A percentile compares a stretch with the other conserved stretches of the same genome.
Conservation (phyloP, 2,329 filamentous ascomycete genomes). For the Penicillium sp. region DNA sequence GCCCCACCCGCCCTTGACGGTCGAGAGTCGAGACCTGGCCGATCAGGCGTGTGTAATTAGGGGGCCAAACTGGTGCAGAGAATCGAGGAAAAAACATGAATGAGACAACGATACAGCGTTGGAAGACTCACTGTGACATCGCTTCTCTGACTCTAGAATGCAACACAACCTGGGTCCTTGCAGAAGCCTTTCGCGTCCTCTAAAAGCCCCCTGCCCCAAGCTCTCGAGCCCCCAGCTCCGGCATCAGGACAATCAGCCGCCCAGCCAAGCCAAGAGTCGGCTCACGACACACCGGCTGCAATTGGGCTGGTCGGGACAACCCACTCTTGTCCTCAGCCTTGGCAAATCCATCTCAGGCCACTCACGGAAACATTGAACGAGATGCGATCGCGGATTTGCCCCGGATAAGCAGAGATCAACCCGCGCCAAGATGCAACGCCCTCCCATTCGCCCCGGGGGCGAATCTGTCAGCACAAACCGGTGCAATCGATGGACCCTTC, state of each 20-base stretch:
- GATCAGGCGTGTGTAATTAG: no score
- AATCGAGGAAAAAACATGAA: no score
- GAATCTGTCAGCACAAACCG: background rate
- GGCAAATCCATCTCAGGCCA: slow-evolving; percentile 1
- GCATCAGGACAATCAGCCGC: background rate
- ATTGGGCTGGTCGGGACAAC: background rate
- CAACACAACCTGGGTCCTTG: background rate
- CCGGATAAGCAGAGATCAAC: background rate
- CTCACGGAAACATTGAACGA: slow-evolving; percentile 4
- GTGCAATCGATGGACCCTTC: background rate
- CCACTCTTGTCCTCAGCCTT: background rate
- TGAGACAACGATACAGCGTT: no score
- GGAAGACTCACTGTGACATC: background rate
- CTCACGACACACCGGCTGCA: background rate
- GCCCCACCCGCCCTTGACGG: no score
- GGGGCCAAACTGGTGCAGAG: no score
- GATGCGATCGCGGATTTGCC: background rate
- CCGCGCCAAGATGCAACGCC: background rate
- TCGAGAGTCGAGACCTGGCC: no score
- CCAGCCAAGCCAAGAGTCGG: background rate
- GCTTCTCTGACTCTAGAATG: background rate
- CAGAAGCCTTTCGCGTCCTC: background rate
- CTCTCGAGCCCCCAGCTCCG: background rate
- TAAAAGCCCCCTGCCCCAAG: background rate
- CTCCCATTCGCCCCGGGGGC: slow-evolving; percentile 4